Percentiles rank a stretch among this genome's conserved stretches.
Conservation (phyloP, 2,329 filamentous ascomycete genomes). For the Colletotrichum brevisporum region DNA sequence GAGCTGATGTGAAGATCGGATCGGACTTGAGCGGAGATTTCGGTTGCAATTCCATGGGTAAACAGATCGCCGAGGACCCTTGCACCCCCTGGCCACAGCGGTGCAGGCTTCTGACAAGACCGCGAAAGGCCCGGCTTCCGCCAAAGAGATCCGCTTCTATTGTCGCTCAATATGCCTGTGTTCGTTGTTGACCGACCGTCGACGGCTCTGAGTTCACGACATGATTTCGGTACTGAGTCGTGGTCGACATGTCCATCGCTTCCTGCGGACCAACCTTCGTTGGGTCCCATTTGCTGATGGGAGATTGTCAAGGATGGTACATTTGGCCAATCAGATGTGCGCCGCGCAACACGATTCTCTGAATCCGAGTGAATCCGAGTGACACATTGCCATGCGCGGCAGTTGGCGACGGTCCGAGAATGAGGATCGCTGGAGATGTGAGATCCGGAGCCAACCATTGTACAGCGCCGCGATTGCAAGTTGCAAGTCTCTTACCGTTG, state of each 20-base stretch:
- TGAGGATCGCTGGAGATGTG: conserved; percentile 12
- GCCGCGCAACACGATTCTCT: conserved; percentile 13
- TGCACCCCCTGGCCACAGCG: conserved; percentile 16
- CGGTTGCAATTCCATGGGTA: conserved; percentile 30
- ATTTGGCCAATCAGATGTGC: conserved; percentile 22
- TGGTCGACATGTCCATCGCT: conserved; percentile 2
- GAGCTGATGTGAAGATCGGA: conserved; percentile 21
- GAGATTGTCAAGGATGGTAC: conserved; percentile 12
- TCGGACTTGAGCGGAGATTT: conserved; percentile 38
- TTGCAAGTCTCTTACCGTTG: conserved; percentile 18
- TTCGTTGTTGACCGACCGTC: background rate
- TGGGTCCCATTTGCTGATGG: background rate
- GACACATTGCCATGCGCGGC: conserved; percentile 2
- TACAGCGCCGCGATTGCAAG: background rate
- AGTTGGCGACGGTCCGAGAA: conserved; percentile 8
- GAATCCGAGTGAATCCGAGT: conserved; percentile 1
- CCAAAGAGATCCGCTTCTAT: conserved; percentile 17
- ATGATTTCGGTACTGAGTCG: conserved; percentile 11
- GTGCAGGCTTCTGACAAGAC: conserved; percentile 13
- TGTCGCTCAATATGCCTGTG: background rate
- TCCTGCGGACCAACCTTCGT: background rate
- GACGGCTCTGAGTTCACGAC: background rate
- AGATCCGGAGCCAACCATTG: conserved; percentile 5
- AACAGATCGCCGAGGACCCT: conserved; percentile 26
- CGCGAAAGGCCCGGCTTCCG: conserved; percentile 34